phyloP scores from a whole-genome alignment of 306 rosid species.

The Gastrolobium bilobum region DNA sequence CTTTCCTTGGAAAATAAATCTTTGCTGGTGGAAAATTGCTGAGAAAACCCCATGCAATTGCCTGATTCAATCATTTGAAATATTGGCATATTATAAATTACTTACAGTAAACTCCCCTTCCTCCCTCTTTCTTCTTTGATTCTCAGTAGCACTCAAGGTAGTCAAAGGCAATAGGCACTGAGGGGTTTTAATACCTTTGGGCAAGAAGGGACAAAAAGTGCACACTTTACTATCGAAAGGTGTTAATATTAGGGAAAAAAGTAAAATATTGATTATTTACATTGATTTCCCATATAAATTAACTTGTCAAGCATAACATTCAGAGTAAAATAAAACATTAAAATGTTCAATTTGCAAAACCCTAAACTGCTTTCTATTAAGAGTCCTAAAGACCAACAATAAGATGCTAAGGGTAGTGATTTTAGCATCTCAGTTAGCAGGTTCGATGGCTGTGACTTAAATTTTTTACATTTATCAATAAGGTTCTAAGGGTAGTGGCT shows the following conservation, averaged over 20 bases:
- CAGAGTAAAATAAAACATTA: not conserved
- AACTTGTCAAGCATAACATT: not conserved
- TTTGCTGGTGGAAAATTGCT: not conserved
- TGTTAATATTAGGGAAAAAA: not conserved
- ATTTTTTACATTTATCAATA: not conserved
- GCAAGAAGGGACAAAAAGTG: not conserved
- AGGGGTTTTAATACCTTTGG: not conserved
- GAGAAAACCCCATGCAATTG: not conserved
- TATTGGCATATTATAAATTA: not conserved
- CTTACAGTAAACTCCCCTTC: conserved; percentile 8
- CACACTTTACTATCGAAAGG: not conserved
- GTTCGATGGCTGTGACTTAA: not conserved
- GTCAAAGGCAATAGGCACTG: not conserved
- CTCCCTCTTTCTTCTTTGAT: not conserved
- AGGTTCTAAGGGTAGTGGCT: not conserved
- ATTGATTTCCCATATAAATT: not conserved
- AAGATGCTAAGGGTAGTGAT: not conserved
- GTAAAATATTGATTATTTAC: conserved; percentile 4
- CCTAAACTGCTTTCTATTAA: not conserved
- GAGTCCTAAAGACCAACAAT: not conserved
- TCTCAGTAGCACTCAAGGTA: conserved; percentile 1
- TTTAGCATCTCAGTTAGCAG: not conserved
- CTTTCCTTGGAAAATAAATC: conserved; percentile 8
- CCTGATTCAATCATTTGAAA: conserved; percentile 24
- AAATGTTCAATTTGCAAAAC: not conserved